Base-by-base conservation (phyloP, 441 rosid species). In the Adansonia madagascariensis region DNA sequence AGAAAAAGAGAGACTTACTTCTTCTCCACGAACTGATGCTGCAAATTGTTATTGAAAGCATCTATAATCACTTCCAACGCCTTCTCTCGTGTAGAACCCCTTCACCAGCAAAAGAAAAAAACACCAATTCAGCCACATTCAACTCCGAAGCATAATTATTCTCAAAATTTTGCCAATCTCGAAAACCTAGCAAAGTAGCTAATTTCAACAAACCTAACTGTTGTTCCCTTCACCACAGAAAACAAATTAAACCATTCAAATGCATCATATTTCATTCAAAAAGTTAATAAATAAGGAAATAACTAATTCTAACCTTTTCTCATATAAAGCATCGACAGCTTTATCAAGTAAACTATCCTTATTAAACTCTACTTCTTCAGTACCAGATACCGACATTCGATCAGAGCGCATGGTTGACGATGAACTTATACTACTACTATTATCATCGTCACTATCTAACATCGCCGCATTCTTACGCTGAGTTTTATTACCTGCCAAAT, bases 51-150 rank as follows among this genome's bases (percentile, higher is more conserved):
- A 79, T 80, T 90, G 81, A 94, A 94, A 72, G 98, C 92, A 0
- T 92, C 97, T n/a, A 88, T 83, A 77, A 93, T 91, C 6, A 85
- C 61, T 11, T 83, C 80, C 87, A 97, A 77, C 74, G 99, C 98
- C 80, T 81, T 89, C 88, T 94, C 99, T 83, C 97, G 89, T 0
- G 97, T 93, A 17, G 98, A 80, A 77, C 95, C 89, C 91, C 99
- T 96, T 53, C 46, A 84, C n/a, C 74, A 80, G 71, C 3, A 78
- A 79, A 60, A 56, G 3, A 24, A 50, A 12, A 68, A 35, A 60
- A 47, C 53, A 70, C 72, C 12, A 81, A 50, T 31, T 52, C 59
- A 35, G 50, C 56, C 73, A 53, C 79, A 43, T 39, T 60, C 44
- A 77, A 61, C 66, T 18, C 66, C 1, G 17, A 44, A 61, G 18